Conservation (phyloP, 2,329 filamentous ascomycete genomes). For the Neopestalotiopsis sp. region DNA sequence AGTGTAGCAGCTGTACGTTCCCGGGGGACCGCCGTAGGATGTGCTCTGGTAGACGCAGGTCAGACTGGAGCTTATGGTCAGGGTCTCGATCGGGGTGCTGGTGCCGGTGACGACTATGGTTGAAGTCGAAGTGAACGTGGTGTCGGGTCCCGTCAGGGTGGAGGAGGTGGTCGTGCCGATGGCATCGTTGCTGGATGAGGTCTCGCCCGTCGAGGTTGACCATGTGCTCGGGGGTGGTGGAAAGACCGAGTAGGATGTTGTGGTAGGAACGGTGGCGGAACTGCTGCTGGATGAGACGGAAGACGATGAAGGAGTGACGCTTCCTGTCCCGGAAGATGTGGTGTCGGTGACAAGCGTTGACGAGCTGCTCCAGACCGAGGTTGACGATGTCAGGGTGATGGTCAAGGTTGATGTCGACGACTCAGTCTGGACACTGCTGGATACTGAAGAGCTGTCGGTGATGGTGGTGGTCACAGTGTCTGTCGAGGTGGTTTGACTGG, state of each 20-base stretch:
- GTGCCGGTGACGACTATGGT: not conserved
- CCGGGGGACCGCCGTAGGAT: not conserved
- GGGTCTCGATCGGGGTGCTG: not conserved
- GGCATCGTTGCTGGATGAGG: not conserved
- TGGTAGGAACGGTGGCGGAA: not conserved
- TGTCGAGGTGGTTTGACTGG: not conserved
- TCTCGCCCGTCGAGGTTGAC: not conserved
- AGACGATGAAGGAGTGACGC: not conserved
- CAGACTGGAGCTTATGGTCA: not conserved
- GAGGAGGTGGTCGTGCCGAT: not conserved
- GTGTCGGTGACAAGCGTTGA: not conserved
- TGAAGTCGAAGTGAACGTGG: not conserved
- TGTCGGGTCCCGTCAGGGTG: not conserved
- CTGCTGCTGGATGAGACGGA: not conserved
- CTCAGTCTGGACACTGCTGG: not conserved
- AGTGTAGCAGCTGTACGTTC: not conserved
- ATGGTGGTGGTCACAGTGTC: not conserved
- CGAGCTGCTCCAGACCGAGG: not conserved
- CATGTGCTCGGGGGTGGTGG: not conserved
- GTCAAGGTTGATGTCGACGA: not conserved
- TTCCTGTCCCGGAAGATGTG: not conserved
- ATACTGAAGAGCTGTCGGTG: not conserved
- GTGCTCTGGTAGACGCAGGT: conserved; percentile 1
- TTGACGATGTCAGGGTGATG: conserved; percentile 6
- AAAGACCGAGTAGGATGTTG: not conserved